These are phyloP conservation scores for Gossypium turneri DNA, from an alignment of 345 rosid genomes.

Conservation along the genomic window DNA sequence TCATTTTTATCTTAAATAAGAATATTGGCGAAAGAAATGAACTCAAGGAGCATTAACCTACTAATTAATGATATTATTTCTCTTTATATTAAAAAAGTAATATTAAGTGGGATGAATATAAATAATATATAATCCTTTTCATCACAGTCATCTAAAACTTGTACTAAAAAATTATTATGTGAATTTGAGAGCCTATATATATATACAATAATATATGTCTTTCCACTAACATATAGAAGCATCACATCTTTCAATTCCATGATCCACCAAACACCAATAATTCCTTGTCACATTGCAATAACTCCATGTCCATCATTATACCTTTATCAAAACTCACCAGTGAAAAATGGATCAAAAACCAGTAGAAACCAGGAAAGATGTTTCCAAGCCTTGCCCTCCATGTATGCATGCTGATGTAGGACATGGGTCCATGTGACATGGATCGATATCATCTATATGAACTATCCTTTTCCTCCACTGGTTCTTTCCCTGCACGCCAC, in stretches of 20 bases:
- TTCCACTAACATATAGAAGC: not conserved
- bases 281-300: conserved; percentile 9
- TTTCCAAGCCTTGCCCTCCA: not conserved
- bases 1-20: too few species aligned
- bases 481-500: not conserved
- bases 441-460: not conserved
- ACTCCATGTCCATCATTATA: conserved; percentile 4
- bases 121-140: not conserved
- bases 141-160: not conserved
- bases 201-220: not conserved
- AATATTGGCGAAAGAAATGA: too few species aligned
- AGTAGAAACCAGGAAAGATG: not conserved
- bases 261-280: not conserved
- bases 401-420: not conserved
- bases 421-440: not conserved
- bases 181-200: not conserved
- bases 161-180: not conserved
- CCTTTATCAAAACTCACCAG: not conserved
- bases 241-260: conserved; percentile 5
- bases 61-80: not conserved
- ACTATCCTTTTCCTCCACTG: conserved; percentile 4
- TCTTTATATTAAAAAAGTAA: not conserved
- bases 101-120: not conserved
- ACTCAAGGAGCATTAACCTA: not conserved
- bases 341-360: not conserved